phyloP scores from a whole-genome alignment of 768 basidiomycete species.

The Hydnomerulius pinastri region DNA sequence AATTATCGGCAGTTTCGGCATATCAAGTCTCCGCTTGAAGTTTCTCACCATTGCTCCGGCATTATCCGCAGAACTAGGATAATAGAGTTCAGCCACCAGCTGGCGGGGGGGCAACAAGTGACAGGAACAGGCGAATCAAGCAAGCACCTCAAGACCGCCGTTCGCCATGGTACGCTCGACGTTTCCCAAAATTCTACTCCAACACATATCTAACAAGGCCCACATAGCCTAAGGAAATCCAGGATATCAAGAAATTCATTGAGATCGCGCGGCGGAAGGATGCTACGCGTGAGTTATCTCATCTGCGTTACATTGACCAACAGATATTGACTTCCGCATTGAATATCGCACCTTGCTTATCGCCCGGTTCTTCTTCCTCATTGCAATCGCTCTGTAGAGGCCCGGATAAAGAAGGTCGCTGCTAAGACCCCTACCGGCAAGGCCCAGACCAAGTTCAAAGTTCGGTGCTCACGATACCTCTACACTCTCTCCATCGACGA shows the following conservation, averaged over 20 bases:
- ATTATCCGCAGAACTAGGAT: constrained; percentile 28
- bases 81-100: constrained; percentile 36
- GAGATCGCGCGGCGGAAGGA: constrained; percentile 97
- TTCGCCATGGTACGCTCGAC: constrained; percentile 29
- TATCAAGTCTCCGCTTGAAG: not conserved
- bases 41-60: constrained; percentile 14
- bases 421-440: constrained; percentile 69
- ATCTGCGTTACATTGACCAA: not conserved
- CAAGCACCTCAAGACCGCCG: constrained; percentile 11
- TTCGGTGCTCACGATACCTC: constrained; percentile 93
- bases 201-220: constrained; percentile 3
- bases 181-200: not conserved
- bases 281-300: constrained; percentile 76
- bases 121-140: not conserved
- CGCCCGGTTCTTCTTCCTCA: not conserved
- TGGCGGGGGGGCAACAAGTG: not conserved
- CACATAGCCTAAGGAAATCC: constrained; percentile 91
- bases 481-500: constrained; percentile 98
- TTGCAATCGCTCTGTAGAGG: constrained; percentile 58
- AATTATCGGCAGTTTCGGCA: too few species aligned
- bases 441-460: constrained; percentile 95
- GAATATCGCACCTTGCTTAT: not conserved
- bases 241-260: constrained; percentile 98
- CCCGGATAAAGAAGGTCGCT: constrained; percentile 94
- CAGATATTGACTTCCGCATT: constrained; percentile 1